Conservation (phyloP, 2,329 filamentous ascomycete species). For the Neofusicoccum ribis region DNA sequence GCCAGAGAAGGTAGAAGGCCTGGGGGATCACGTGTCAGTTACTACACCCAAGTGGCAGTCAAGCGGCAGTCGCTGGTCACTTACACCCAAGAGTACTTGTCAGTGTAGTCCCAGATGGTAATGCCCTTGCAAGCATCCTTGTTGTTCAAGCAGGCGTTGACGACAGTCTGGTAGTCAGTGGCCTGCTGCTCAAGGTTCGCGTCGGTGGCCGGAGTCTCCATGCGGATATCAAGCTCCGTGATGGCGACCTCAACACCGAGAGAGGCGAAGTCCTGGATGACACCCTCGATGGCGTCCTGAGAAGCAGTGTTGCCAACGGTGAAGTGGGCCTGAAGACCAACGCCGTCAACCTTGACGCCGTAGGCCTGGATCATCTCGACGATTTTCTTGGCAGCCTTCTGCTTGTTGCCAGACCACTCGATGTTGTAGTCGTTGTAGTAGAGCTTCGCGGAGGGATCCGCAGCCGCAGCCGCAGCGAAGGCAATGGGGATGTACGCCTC, state of each 20-base stretch:
- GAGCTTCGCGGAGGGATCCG: constrained; percentile 58
- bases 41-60: too few relatives aligned
- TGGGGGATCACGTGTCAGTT: background rate
- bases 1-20: constrained; percentile 41
- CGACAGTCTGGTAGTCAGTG: constrained; percentile 37
- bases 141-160: constrained; percentile 55
- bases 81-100: constrained; percentile 48
- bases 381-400: constrained; percentile 36
- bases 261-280: constrained; percentile 54
- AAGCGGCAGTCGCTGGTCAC: background rate
- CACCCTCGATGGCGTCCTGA: constrained; percentile 39
- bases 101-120: constrained; percentile 58
- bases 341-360: constrained; percentile 36
- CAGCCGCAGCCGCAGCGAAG: constrained; percentile 55
- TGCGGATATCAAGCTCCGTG: constrained; percentile 64
- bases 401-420: constrained; percentile 40
- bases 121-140: constrained; percentile 57
- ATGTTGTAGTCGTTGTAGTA: constrained; percentile 60
- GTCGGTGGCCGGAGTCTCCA: constrained; percentile 30
- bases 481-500: constrained; percentile 56
- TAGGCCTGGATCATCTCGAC: constrained; percentile 39
- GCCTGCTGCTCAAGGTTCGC: constrained; percentile 28
- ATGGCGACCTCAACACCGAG: constrained; percentile 60
- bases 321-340: constrained; percentile 58
- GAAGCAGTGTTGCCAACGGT: constrained; percentile 41